Evolutionary conservation across 169 alveolate genomes (phyloP), one percentile per base, ranked within the genome.

Genomic region (Cardiosporidium cionae): DNA sequence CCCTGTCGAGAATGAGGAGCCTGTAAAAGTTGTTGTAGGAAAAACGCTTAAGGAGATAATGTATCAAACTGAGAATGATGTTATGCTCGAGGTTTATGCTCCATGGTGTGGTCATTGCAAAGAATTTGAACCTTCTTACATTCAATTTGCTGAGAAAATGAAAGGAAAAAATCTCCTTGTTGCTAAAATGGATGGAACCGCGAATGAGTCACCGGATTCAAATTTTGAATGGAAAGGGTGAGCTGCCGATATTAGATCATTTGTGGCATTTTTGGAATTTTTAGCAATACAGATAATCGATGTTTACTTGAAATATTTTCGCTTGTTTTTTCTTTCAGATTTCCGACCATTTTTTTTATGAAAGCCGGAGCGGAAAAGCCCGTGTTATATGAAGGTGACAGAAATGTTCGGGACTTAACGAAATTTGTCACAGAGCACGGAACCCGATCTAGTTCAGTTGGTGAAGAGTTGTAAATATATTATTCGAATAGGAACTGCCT

Each of bases 41-140:
- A 76, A 76, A 63, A 68, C 7, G 44, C 67, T 76, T 58, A 74
- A 68, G 70, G 25, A 66, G 23, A 68, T 76, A 69, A 97, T 93
- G 58, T 68, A 89, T 29, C 86, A 88, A 75, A 77, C 72, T 25
- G 90, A 87, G 78, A 86, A 88, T 77, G 96, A 93, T 77, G 98
- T 94, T 66, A 86, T 94, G 58, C 89, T 96, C 64, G 95, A 92
- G 85, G 94, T 93, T 77, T 94, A 94, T 70, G 98, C 98, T n/a
- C 98, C 98, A 44, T 94, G 98, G 98, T 94, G 98, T 76, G 97
- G 97, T 25, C 97, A 93, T 88, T 96, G 99, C 90, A 94, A 96
- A 79, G 76, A 88, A 74, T 85, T 94, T 34, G 94, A 93, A 58
- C 97, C 97, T 27, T 74, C 72, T 27, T 86, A 83, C 86, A 79